phyloP scores from a whole-genome alignment of 2,329 filamentous ascomycete genomes.

The Catunica adiposa region DNA sequence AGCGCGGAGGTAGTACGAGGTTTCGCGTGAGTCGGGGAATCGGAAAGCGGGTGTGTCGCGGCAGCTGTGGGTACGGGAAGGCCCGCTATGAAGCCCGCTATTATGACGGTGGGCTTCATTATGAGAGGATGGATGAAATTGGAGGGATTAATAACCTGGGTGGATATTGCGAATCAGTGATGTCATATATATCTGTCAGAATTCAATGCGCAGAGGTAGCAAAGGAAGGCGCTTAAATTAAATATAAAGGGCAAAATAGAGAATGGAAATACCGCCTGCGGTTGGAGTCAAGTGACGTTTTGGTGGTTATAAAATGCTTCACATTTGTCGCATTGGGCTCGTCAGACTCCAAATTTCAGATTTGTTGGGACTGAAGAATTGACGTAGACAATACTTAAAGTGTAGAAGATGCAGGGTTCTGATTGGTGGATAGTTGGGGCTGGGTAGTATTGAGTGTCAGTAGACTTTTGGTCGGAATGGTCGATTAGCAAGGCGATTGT shows the following conservation, averaged over 20 bases:
- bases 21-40: not conserved
- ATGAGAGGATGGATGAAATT: not conserved
- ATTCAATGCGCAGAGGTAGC: no score
- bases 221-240: no score
- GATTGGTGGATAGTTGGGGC: not conserved
- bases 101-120: slow-evolving; percentile 6
- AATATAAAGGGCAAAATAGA: not conserved
- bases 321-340: not conserved
- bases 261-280: not conserved
- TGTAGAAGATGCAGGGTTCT: not conserved
- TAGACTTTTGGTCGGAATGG: not conserved
- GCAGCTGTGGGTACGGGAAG: slow-evolving; percentile 1
- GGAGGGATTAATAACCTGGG: not conserved
- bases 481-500: not conserved
- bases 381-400: not conserved
- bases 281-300: slow-evolving; percentile 2
- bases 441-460: not conserved
- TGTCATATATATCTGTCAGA: no score
- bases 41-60: slow-evolving; percentile 3
- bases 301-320: slow-evolving; percentile 3
- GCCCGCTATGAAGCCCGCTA: slow-evolving; percentile 3
- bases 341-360: not conserved
- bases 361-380: slow-evolving; percentile 6
- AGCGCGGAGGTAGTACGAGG: slow-evolving; percentile 7
- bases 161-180: no score